These are phyloP conservation scores for Lepiota venenata DNA, from an alignment of 768 basidiomycete genomes.

Conservation along the genomic window DNA sequence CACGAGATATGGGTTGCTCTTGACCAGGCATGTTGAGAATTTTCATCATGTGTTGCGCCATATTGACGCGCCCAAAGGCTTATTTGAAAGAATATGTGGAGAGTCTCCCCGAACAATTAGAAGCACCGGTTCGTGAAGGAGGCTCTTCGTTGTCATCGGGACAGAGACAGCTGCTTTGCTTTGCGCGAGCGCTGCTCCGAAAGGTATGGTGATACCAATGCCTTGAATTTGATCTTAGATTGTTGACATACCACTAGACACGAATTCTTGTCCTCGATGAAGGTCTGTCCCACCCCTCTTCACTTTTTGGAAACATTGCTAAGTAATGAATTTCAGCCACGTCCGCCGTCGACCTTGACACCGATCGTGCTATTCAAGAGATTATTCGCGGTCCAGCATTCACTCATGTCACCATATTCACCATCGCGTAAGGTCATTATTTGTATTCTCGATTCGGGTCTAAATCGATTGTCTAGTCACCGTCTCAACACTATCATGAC, in stretches of 20 bases:
- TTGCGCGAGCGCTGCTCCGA: constrained; percentile 78
- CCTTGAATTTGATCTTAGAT: background rate
- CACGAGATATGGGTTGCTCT: constrained; percentile 86
- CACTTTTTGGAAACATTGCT: background rate
- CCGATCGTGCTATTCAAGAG: constrained; percentile 84
- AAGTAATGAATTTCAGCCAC: constrained; percentile 51
- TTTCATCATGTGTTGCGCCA: background rate
- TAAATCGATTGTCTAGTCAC: constrained; percentile 42
- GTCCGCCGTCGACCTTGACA: constrained; percentile 87
- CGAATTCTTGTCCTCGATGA: constrained; percentile 94
- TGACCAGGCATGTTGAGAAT: constrained; percentile 43
- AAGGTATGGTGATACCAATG: constrained; percentile 41
- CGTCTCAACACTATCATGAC: constrained; percentile 82
- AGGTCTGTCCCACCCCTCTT: constrained; percentile 37
- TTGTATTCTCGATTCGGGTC: background rate
- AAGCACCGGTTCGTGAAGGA: constrained; percentile 72
- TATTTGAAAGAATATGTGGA: constrained; percentile 70
- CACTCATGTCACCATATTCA: constrained; percentile 75
- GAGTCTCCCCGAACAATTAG: constrained; percentile 60
- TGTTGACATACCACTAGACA: constrained; percentile 36
- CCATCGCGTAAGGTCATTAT: constrained; percentile 64
- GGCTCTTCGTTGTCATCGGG: constrained; percentile 82
- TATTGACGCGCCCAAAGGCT: constrained; percentile 34
- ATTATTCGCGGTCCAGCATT: constrained; percentile 84
- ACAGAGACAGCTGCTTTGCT: constrained; percentile 86